phyloP scores from a whole-genome alignment of 2,329 filamentous ascomycete species.

The Aspergillus candidus region DNA sequence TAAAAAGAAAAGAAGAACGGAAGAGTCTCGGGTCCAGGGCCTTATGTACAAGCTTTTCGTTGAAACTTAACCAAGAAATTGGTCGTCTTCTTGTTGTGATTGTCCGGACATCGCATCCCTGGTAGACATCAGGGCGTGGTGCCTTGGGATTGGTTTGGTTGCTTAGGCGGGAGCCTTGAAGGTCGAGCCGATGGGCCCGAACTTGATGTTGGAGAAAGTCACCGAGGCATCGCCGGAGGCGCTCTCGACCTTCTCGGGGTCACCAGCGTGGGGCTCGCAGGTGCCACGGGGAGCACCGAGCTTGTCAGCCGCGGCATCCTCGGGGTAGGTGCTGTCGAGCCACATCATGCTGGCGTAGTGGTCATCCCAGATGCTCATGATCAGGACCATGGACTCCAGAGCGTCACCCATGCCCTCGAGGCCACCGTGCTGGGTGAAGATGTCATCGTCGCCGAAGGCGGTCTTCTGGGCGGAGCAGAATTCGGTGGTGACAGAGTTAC shows the following conservation, averaged over 20 bases:
- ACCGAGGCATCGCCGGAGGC: conserved; percentile 45
- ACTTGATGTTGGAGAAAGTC: conserved; percentile 54
- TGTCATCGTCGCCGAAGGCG: conserved; percentile 49
- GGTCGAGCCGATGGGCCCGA: conserved; percentile 52
- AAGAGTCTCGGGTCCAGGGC: too few relatives aligned
- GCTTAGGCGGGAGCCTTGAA: conserved; percentile 20
- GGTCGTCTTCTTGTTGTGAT: too few relatives aligned
- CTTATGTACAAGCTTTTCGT: too few relatives aligned
- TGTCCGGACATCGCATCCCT: too few relatives aligned
- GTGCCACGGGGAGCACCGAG: conserved; percentile 50
- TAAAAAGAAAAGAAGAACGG: too few relatives aligned
- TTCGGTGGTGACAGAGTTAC: conserved; percentile 50
- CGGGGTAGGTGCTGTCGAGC: conserved; percentile 63
- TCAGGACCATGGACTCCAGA: conserved; percentile 54
- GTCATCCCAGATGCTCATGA: conserved; percentile 58
- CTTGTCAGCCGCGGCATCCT: conserved; percentile 33
- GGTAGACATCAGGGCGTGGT: too few relatives aligned
- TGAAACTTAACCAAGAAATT: too few relatives aligned
- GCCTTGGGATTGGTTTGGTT: too few relatives aligned
- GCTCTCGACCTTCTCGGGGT: conserved; percentile 47
- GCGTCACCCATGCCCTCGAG: conserved; percentile 49
- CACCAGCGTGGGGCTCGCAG: conserved; percentile 48
- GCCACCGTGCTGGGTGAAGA: conserved; percentile 52
- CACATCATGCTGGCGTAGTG: conserved; percentile 65
- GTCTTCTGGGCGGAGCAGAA: conserved; percentile 54